A percentile compares a stretch with the other conserved stretches of the same genome.
Evolutionary conservation across 1,284 basidiomycete genomes (phyloP).

Genomic region (Phellopilus nigrolimitatus): DNA sequence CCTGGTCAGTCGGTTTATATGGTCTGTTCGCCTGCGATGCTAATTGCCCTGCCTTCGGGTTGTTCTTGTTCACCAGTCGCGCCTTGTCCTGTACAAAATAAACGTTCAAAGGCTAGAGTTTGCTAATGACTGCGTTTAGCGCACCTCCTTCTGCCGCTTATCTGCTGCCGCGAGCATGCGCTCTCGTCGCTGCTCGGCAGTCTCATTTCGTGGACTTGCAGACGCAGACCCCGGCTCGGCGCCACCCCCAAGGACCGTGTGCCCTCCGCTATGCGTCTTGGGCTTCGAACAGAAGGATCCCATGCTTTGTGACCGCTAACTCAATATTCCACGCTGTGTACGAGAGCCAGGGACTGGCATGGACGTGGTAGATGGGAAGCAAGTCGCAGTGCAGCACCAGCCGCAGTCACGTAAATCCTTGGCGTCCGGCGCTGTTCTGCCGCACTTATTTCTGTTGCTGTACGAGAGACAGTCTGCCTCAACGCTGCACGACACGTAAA

Average conservation of each 20-base stretch:
- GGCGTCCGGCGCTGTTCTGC: too few species aligned
- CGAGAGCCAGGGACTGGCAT: slow-evolving; percentile 1
- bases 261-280: slow-evolving; percentile 44
- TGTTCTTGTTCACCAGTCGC: slow-evolving; percentile 15
- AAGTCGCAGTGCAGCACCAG: not conserved
- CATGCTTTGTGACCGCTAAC: slow-evolving; percentile 36
- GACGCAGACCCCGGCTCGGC: not conserved
- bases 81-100: slow-evolving; percentile 4
- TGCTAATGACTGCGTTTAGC: not conserved
- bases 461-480: not conserved
- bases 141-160: slow-evolving; percentile 5
- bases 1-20: slow-evolving; percentile 2
- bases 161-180: slow-evolving; percentile 4
- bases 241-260: slow-evolving; percentile 43
- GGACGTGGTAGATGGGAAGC: slow-evolving; percentile 23
- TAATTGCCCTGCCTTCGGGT: slow-evolving; percentile 14
- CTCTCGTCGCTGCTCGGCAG: slow-evolving; percentile 11
- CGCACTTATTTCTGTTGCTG: too few species aligned
- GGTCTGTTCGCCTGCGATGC: slow-evolving; percentile 17
- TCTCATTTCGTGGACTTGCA: slow-evolving; percentile 5
- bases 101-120: not conserved
- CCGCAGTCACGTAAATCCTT: not conserved
- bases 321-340: slow-evolving; percentile 21
- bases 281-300: slow-evolving; percentile 66
- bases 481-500: not conserved